Evolutionary conservation across 2,329 filamentous ascomycete genomes (phyloP), one percentile per base, ranked within the genome.

Genomic region (Diaporthe helianthi): DNA sequence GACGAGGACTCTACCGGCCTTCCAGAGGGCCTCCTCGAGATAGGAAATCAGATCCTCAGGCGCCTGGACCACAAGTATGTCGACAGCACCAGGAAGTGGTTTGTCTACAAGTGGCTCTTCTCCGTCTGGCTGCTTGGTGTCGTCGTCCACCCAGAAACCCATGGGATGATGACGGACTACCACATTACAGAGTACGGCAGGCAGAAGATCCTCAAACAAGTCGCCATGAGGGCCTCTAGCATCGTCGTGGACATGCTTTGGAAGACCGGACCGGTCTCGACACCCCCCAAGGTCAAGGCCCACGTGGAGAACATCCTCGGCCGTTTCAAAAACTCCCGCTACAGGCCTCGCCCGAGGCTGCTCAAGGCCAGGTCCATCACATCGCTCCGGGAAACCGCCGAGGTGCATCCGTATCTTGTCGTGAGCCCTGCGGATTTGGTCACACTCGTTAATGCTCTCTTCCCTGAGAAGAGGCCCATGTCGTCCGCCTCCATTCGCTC

Each of bases 101-200:
- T 98, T 73, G 90, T 98, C 72, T 93, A 91, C 75, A 92, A 94
- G 77, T 99, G 95, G 90, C 90, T 98, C 72, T 97, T 98, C 78
- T 92, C 93, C 72, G 91, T 91, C 64, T 98, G 96, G 80, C 84
- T 98, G 44, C 86, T 93, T 55, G 91, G 92, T 74, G 91, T 93
- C 65, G 88, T 98, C 76, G 92, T 93, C 58, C 92, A 96, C 76
- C 96, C 96, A 13, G 96, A 99, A 86, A 94, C 86, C 65, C 86
- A 89, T 73, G 88, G 89, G 67, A 88, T 92, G 82, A 90, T 98
- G 83, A 87, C 93, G 68, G 93, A 97, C 75, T 95, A 97, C 78
- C 93, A 97, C 81, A 93, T 98, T 75, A 94, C 92, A 61, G 93
- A 97, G 74, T 93, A 95, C 79, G 94, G 93, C 51, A 89, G 96